Evolutionary conservation across 2,329 filamentous ascomycete genomes (phyloP).

Genomic region (Claviceps spartinae): DNA sequence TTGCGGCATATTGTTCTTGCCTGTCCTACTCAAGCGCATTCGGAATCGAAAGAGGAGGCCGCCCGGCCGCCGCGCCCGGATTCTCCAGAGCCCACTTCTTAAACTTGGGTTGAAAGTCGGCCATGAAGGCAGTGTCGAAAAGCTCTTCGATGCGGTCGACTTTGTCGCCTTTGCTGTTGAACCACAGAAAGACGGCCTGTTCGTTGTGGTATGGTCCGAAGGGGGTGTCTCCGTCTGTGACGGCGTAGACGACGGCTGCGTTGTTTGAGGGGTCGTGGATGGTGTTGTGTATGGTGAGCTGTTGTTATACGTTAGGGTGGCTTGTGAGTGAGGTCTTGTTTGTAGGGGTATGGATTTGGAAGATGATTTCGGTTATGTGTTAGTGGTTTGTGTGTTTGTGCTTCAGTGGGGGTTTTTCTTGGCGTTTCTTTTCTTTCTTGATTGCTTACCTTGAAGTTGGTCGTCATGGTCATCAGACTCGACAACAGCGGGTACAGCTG

Average conservation of each 20-base stretch:
- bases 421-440: too few relatives aligned
- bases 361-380: neutral
- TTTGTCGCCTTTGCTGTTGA: constrained; percentile 2
- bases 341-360: neutral
- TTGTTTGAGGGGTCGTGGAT: neutral
- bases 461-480: neutral
- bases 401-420: neutral
- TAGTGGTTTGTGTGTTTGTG: neutral
- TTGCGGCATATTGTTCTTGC: too few relatives aligned
- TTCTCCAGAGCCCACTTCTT: neutral
- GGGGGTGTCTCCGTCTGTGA: constrained; percentile 1
- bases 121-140: neutral
- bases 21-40: too few relatives aligned
- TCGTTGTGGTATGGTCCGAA: constrained; percentile 3
- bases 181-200: constrained; percentile 2
- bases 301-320: neutral
- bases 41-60: too few relatives aligned
- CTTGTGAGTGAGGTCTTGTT: neutral
- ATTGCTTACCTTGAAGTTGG: neutral
- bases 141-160: constrained; percentile 3
- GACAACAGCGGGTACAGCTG: neutral
- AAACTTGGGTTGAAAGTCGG: neutral
- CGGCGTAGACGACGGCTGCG: neutral
- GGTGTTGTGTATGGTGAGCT: neutral
- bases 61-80: too few relatives aligned